These are phyloP conservation scores for Suhomyces bribrorum DNA, from an alignment of 1,139 yeast species.

Conservation along the genomic window DNA sequence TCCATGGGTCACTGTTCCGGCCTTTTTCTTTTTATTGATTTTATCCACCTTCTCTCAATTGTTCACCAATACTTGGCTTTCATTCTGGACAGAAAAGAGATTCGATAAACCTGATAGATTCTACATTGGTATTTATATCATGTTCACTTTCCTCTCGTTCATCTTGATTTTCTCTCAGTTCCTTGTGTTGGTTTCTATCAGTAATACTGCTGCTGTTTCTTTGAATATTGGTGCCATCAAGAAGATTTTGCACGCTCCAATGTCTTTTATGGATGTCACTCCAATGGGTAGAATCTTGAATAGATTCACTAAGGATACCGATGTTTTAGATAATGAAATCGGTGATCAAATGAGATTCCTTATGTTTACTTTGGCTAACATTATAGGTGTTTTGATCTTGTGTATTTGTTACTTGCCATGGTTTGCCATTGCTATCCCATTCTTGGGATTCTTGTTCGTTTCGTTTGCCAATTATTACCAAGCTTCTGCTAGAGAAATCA, in stretches of 20 bases:
- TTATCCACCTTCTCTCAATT: constrained; percentile 60
- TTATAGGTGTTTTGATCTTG: constrained; percentile 64
- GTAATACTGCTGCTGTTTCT: constrained; percentile 43
- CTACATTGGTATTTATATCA: constrained; percentile 72
- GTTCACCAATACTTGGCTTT: constrained; percentile 79
- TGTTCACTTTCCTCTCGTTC: constrained; percentile 48
- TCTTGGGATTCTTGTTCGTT: constrained; percentile 36
- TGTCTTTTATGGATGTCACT: constrained; percentile 60
- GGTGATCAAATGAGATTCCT: constrained; percentile 59
- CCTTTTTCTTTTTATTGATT: constrained; percentile 22
- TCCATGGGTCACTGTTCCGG: constrained; percentile 21
- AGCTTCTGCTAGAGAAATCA: constrained; percentile 76
- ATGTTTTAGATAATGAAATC: constrained; percentile 74
- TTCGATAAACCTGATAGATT: constrained; percentile 53
- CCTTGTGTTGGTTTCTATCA: constrained; percentile 48
- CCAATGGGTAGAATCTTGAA: constrained; percentile 71
- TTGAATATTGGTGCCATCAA: constrained; percentile 45
- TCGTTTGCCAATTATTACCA: constrained; percentile 54
- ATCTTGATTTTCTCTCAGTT: constrained; percentile 45
- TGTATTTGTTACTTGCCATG: constrained; percentile 71
- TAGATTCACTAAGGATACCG: constrained; percentile 78
- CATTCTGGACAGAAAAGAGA: constrained; percentile 73
- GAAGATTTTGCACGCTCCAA: constrained; percentile 53
- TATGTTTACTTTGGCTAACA: constrained; percentile 51
- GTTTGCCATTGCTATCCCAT: constrained; percentile 50